phyloP scores from a whole-genome alignment of 768 basidiomycete genomes.

The Leucocoprinus sp. region DNA sequence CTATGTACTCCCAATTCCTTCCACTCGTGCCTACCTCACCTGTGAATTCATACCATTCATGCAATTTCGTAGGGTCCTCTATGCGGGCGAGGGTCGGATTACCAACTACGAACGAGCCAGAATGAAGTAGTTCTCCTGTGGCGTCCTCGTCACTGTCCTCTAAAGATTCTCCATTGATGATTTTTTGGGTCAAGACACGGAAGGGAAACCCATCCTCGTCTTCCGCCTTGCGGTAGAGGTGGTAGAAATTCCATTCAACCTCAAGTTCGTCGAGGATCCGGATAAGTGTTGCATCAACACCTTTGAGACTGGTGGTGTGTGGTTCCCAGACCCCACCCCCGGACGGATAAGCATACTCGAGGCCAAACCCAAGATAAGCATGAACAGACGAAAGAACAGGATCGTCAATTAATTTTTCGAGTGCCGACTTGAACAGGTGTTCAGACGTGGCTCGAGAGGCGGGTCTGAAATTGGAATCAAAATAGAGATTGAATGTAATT shows the following conservation, averaged over 20 bases:
- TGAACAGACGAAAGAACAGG: not conserved
- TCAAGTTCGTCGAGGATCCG: constrained; percentile 1
- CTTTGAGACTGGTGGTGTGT: not conserved
- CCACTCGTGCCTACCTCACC: no score
- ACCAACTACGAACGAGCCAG: not conserved
- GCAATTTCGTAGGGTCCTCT: no score
- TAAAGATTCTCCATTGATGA: not conserved
- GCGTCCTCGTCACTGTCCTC: not conserved
- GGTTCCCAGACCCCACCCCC: not conserved
- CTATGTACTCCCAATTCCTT: no score
- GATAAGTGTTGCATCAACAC: not conserved
- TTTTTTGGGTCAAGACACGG: not conserved
- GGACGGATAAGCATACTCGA: not conserved
- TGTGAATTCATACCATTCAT: no score
- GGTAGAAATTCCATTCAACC: not conserved
- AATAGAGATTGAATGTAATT: constrained; percentile 34
- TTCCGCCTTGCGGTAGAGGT: constrained; percentile 7
- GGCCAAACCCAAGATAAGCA: not conserved
- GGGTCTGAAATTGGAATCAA: constrained; percentile 7
- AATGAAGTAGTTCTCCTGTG: not conserved
- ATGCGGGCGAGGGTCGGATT: not conserved
- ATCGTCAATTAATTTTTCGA: not conserved
- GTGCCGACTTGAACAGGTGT: not conserved
- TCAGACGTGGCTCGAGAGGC: not conserved
- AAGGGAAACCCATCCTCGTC: not conserved